Conservation (phyloP, 768 basidiomycete genomes). For the Panellus pusillus region DNA sequence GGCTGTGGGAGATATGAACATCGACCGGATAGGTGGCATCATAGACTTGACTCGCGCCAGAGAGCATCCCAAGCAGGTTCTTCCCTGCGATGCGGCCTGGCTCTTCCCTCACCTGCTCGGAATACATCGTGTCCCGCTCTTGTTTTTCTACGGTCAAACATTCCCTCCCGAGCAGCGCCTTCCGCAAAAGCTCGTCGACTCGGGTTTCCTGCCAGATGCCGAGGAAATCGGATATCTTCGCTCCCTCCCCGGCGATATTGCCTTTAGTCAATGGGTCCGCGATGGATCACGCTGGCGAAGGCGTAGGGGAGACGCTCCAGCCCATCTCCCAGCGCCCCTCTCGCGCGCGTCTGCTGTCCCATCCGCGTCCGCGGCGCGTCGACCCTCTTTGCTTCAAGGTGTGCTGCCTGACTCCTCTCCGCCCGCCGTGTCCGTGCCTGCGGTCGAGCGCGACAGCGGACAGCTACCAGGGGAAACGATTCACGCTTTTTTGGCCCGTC, state of each 20-base stretch:
- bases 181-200: slow-evolving; percentile 1
- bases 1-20: slow-evolving; percentile 10
- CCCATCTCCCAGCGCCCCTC: background rate
- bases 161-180: slow-evolving; percentile 11
- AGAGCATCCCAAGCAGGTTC: slow-evolving; percentile 6
- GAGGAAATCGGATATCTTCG: slow-evolving; percentile 2
- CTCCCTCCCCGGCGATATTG: slow-evolving; percentile 1
- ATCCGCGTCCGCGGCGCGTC: background rate
- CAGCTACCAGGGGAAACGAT: slow-evolving; percentile 15
- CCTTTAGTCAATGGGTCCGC: slow-evolving; percentile 12
- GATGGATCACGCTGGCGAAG: background rate
- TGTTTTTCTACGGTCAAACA: slow-evolving; percentile 12
- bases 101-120: slow-evolving; percentile 11
- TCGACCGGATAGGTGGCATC: slow-evolving; percentile 18
- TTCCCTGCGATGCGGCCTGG: slow-evolving; percentile 14
- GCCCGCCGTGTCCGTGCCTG: slow-evolving; percentile 4
- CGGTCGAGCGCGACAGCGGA: slow-evolving; percentile 15
- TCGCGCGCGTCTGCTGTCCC: background rate
- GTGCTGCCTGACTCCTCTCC: background rate
- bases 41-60: slow-evolving; percentile 13
- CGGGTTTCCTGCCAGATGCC: slow-evolving; percentile 2
- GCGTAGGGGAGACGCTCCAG: background rate
- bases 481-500: slow-evolving; percentile 14
- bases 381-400: background rate
- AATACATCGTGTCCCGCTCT: slow-evolving; percentile 15